Evolutionary conservation across 257 asterid genomes (phyloP), one percentile per base, ranked within the genome.

Genomic region (Ligustrum vulgare): DNA sequence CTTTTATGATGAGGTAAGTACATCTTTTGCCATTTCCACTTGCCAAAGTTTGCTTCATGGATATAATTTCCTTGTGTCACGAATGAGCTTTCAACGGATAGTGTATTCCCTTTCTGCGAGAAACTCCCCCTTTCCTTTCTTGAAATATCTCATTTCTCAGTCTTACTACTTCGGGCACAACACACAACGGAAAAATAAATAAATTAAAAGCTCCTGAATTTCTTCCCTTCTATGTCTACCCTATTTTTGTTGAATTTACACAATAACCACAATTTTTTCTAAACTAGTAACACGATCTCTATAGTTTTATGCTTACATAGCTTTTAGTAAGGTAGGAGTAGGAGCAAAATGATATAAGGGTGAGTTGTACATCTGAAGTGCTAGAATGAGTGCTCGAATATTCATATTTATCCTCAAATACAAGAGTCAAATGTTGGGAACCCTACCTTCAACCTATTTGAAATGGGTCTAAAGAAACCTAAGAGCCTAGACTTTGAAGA

Each of bases 361-460:
- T 39, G 45, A 39, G 45, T 10, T 39, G 13, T 39, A 39, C 45
- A 39, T 9, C 13, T 39, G 13, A 8, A 39, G 45, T 39, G 45
- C 45, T 39, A 10, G 45, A 39, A 39, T 39, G 45, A 39, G 15
- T 39, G 13, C 45, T 39, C 45, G 9, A 39, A 39, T 39, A 39
- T 39, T 39, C 45, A 39, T 9, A 12, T 39, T 9, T 39, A 39
- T 10, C 45, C 45, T 39, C 13, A 93, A 86, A 81, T 78, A 86
- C 89, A 85, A 72, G 35, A 97, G 97, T 49, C 83, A 79, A 76
- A 91, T 93, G 96, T 82, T 93, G 72, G 97, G 98, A 58, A 83
- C 91, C 67, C 87, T 93, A 25, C 96, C 98, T 0, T 93, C 97
- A 22, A 80, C 41, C 6, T 93, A 93, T 81, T 88, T 93, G 75